A percentile compares a stretch with the other conserved stretches of the same genome.
phyloP scores from a whole-genome alignment of 1,139 yeast species.

The Candida sojae region DNA sequence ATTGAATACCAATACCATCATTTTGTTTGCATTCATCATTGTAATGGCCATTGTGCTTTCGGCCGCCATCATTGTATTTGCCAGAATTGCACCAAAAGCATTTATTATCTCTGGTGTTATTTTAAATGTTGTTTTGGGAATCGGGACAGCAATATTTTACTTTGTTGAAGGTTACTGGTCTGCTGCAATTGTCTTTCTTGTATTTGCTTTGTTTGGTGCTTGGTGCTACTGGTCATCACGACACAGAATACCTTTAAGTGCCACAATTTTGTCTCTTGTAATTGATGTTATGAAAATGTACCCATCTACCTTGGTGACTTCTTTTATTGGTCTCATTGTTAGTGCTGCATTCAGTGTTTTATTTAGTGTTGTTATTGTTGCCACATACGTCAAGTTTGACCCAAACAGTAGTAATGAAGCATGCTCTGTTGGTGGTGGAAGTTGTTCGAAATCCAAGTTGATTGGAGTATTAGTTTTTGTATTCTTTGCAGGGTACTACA shows the following conservation, averaged over 20 bases:
- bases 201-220: constrained; percentile 64
- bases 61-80: constrained; percentile 54
- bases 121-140: constrained; percentile 64
- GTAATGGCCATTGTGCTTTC: constrained; percentile 65
- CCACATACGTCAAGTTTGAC: constrained; percentile 73
- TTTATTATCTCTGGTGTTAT: constrained; percentile 75
- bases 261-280: constrained; percentile 68
- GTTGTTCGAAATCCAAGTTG: constrained; percentile 66
- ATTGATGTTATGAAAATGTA: constrained; percentile 74
- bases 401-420: constrained; percentile 38
- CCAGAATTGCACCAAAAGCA: constrained; percentile 62
- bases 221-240: constrained; percentile 77
- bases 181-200: constrained; percentile 75
- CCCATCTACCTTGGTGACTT: constrained; percentile 67
- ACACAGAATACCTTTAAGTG: constrained; percentile 69
- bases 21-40: constrained; percentile 68
- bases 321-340: constrained; percentile 65
- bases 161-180: constrained; percentile 66
- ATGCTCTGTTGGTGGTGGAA: constrained; percentile 55
- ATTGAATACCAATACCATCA: constrained; percentile 70
- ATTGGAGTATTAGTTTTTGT: constrained; percentile 69
- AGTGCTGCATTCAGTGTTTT: constrained; percentile 66
- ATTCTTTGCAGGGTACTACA: constrained; percentile 84
- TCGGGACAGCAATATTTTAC: constrained; percentile 77
- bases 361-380: constrained; percentile 67